Evolutionary conservation across 1,284 basidiomycete genomes (phyloP).

Genomic region (Vanrija sp.): DNA sequence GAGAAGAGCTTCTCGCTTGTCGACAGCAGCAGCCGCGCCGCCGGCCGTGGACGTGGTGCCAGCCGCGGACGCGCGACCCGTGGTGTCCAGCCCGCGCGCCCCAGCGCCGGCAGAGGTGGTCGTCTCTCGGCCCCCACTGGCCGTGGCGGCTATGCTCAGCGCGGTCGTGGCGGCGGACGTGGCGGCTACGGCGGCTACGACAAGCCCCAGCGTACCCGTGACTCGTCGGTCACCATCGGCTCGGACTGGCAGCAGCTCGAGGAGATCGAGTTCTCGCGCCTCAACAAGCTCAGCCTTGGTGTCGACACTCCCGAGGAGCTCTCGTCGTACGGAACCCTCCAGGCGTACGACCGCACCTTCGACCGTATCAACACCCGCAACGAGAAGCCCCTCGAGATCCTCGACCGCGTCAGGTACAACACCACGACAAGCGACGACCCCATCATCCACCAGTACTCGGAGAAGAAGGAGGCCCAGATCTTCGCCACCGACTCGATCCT

Average conservation of each 20-base stretch:
- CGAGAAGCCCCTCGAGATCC: conserved; percentile 81
- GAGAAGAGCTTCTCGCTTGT: conserved; percentile 97
- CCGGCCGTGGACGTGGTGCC: conserved; percentile 59
- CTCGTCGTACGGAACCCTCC: conserved; percentile 82
- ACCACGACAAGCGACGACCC: conserved; percentile 97
- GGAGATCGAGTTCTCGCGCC: conserved; percentile 93
- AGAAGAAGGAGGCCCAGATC: conserved; percentile 73
- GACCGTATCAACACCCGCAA: conserved; percentile 94
- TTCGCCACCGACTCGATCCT: conserved; percentile 96
- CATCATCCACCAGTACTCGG: conserved; percentile 79
- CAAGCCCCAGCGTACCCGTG: conserved; percentile 85
- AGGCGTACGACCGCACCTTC: conserved; percentile 90
- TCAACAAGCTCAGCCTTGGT: conserved; percentile 85
- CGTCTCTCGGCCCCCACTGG: conserved; percentile 21
- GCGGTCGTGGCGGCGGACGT: conserved; percentile 59
- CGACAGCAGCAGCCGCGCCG: conserved; percentile 57
- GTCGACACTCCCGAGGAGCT: conserved; percentile 85
- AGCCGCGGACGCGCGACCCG: conserved; percentile 35
- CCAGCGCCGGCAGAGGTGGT: background rate
- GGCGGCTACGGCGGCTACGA: conserved; percentile 90
- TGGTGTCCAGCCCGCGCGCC: conserved; percentile 13
- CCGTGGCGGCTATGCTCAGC: conserved; percentile 36
- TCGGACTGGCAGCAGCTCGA: conserved; percentile 91
- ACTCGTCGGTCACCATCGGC: conserved; percentile 90
- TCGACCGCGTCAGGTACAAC: conserved; percentile 96